These are phyloP conservation scores for Saccharomycopsis sp. DNA, from an alignment of 805 yeast genomes.

Conservation along the genomic window DNA sequence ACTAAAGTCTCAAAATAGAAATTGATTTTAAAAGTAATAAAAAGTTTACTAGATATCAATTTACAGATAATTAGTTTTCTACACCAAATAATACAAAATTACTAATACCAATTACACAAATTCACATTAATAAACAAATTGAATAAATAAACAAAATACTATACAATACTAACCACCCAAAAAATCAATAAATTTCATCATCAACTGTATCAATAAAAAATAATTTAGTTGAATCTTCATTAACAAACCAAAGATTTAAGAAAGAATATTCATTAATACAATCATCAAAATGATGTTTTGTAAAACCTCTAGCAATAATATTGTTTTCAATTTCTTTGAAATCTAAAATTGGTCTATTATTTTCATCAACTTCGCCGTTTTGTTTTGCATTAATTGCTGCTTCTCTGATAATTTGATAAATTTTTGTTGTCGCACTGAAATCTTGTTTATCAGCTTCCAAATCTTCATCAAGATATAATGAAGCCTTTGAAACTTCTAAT, in stretches of 20 bases:
- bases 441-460: conserved; percentile 42
- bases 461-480: conserved; percentile 49
- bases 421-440: conserved; percentile 53
- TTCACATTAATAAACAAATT: no score
- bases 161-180: no score
- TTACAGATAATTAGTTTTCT: no score
- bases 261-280: conserved; percentile 67
- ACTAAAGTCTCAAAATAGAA: no score
- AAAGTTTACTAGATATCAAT: no score
- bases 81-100: no score
- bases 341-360: conserved; percentile 26
- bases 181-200: not conserved
- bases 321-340: conserved; percentile 48
- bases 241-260: conserved; percentile 65
- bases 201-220: conserved; percentile 9
- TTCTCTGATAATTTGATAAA: conserved; percentile 60
- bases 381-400: conserved; percentile 36
- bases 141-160: no score
- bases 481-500: conserved; percentile 75
- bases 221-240: conserved; percentile 10
- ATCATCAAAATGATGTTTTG: conserved; percentile 63
- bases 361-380: conserved; percentile 24
- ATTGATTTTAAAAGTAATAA: no score
- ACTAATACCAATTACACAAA: no score
- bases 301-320: conserved; percentile 72